phyloP scores from a whole-genome alignment of 352 stramenopile species.

The Phytophthora colocasiae region DNA sequence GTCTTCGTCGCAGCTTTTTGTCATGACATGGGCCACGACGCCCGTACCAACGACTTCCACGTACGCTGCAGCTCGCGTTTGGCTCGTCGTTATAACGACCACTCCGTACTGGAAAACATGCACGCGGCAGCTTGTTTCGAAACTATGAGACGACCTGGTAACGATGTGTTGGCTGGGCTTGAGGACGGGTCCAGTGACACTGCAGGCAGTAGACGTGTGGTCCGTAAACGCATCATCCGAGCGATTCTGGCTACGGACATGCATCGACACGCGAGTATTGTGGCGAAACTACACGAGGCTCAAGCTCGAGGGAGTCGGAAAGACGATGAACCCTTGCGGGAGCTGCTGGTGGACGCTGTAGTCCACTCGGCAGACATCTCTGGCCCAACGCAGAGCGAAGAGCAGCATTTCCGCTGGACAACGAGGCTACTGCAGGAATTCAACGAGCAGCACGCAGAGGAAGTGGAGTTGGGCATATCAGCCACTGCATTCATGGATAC shows the following conservation, averaged over 20 bases:
- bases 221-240: conserved; percentile 79
- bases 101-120: conserved; percentile 91
- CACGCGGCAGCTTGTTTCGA: conserved; percentile 84
- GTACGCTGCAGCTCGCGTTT: conserved; percentile 76
- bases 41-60: conserved; percentile 90
- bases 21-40: conserved; percentile 91
- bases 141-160: conserved; percentile 69
- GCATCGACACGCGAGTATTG: conserved; percentile 76
- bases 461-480: conserved; percentile 66
- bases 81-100: conserved; percentile 89
- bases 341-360: conserved; percentile 78
- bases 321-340: conserved; percentile 64
- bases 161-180: conserved; percentile 69
- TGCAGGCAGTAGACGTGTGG: conserved; percentile 24
- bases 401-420: conserved; percentile 75
- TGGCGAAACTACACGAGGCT: conserved; percentile 72
- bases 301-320: conserved; percentile 60
- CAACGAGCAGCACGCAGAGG: conserved; percentile 81
- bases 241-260: conserved; percentile 89
- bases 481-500: conserved; percentile 85
- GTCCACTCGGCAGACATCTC: conserved; percentile 86
- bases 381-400: conserved; percentile 61
- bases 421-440: conserved; percentile 78
- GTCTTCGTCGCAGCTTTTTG: conserved; percentile 84
- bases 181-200: conserved; percentile 37